These are phyloP conservation scores for Calocybe cyanea DNA, from an alignment of 768 basidiomycete species.

Conservation along the genomic window DNA sequence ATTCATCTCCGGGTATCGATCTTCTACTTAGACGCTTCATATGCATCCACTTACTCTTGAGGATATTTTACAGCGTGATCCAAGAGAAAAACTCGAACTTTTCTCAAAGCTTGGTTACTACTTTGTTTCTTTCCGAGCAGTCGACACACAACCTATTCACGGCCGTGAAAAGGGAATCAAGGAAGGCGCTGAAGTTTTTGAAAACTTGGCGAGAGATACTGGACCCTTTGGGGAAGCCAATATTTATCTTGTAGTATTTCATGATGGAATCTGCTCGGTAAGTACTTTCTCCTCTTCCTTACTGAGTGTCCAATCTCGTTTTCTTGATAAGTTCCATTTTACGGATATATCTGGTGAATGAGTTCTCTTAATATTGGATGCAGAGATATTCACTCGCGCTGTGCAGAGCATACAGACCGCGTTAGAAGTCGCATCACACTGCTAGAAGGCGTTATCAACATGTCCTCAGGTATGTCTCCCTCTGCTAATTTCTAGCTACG, in stretches of 20 bases:
- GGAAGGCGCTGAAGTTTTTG: constrained; percentile 18
- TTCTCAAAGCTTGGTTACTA: constrained; percentile 90
- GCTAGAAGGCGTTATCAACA: constrained; percentile 56
- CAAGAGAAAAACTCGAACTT: constrained; percentile 86
- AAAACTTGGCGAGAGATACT: constrained; percentile 26
- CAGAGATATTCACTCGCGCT: background rate
- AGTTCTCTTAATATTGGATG: background rate
- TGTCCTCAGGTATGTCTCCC: constrained; percentile 61
- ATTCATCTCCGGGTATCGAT: background rate
- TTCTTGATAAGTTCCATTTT: constrained; percentile 74
- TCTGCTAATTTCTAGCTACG: background rate
- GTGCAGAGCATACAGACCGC: constrained; percentile 68
- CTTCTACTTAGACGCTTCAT: constrained; percentile 58
- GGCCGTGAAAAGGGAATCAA: constrained; percentile 24
- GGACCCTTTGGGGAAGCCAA: constrained; percentile 69
- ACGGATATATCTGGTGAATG: constrained; percentile 68
- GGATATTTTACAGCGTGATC: constrained; percentile 89
- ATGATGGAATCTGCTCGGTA: constrained; percentile 80
- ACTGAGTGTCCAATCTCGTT: background rate
- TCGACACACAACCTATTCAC: constrained; percentile 54
- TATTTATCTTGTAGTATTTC: constrained; percentile 87
- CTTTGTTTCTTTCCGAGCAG: constrained; percentile 82
- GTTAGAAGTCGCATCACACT: constrained; percentile 69
- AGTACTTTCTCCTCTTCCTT: constrained; percentile 21
- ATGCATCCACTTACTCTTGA: constrained; percentile 92